Evolutionary conservation across 2,329 filamentous ascomycete genomes (phyloP), one percentile per base, ranked within the genome.

Genomic region (Alternaria panax): DNA sequence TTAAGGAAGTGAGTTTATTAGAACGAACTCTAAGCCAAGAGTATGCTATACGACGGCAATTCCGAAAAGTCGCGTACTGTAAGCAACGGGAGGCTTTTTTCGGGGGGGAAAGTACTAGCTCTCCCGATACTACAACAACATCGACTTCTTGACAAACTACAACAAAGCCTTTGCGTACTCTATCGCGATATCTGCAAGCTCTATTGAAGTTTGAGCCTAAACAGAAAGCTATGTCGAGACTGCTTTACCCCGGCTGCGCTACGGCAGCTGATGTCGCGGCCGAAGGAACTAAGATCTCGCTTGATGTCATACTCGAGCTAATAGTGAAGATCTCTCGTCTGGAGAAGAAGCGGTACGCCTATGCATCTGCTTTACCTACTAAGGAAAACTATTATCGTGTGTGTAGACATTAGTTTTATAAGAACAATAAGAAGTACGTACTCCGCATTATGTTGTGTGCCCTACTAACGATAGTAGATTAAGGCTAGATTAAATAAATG

Each of bases 11-110:
- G 9, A 20, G 16, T 20, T 34, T 55, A 30, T 20, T 24, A 12
- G 43, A 55, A 2, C 43, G 24, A 4, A 55, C 53, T 50, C 53
- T 25, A 42, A 55, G 24, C 18, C 8, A 55, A 42, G 43, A 55
- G 22, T 55, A 55, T 55, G 53, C 42, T 30, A n/a, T 55, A 25
- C 42, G 43, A 55, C 30, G 53, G 24, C 53, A 55, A 50, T 55
- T 34, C 2, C 43, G 53, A 48, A 48, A 18, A 12, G 9, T 40
- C 16, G 53, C 53, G 24, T 55, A 48, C 18, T 14, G 43, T 48
- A 55, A n/a, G 34, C 34, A 55, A 24, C 53, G 53, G 18, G 43
- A 55, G 34, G 43, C n/a, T 22, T 55, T 55, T 8, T 55, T 55
- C 16, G n/a, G 43, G 16, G 32, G 42, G 32, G 18, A n/a, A n/a